Evolutionary conservation across 768 basidiomycete species (phyloP).

Genomic region (Albatrellus ellisii): DNA sequence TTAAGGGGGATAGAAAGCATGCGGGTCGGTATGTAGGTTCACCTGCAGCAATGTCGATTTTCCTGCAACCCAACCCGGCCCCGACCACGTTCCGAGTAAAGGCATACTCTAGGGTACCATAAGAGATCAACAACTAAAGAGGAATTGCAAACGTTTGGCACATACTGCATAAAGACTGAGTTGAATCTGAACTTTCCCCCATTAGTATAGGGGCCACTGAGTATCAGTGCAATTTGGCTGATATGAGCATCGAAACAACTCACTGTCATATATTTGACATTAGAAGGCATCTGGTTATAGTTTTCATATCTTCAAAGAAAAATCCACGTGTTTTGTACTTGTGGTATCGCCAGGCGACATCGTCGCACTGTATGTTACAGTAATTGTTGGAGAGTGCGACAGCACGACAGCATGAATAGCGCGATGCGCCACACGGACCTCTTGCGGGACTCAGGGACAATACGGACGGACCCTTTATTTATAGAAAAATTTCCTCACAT

Average conservation of each 20-base stretch:
- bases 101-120: constrained; percentile 88
- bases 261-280: constrained; percentile 61
- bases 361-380: too few species aligned
- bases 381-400: too few species aligned
- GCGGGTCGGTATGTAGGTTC: constrained; percentile 10
- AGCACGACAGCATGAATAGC: too few species aligned
- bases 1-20: background rate
- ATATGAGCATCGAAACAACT: constrained; percentile 11
- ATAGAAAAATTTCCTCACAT: too few species aligned
- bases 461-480: too few species aligned
- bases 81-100: constrained; percentile 88
- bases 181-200: constrained; percentile 87
- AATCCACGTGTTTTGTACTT: too few species aligned
- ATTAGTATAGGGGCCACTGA: constrained; percentile 50
- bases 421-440: too few species aligned
- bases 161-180: constrained; percentile 81
- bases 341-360: too few species aligned
- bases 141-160: constrained; percentile 11
- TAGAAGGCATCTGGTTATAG: constrained; percentile 81
- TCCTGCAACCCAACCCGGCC: constrained; percentile 89
- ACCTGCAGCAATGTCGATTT: constrained; percentile 84
- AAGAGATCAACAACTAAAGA: background rate
- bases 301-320: too few species aligned
- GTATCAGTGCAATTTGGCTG: background rate
- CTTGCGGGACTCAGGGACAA: too few species aligned